phyloP scores from a whole-genome alignment of 345 rosid species.

The Camelina hispida region DNA sequence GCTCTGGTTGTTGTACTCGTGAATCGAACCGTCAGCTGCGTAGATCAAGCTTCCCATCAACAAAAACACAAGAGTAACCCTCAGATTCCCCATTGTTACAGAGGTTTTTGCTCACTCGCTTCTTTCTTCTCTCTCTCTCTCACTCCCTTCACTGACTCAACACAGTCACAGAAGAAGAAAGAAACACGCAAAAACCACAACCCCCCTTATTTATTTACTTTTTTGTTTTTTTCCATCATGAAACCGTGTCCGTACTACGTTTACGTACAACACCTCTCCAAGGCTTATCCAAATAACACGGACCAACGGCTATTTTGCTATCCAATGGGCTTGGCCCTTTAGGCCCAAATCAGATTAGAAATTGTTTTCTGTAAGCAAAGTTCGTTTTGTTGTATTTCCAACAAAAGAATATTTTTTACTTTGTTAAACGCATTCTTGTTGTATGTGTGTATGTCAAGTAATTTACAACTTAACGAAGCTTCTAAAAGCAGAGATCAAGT shows the following conservation, averaged over 20 bases:
- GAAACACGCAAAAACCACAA: not conserved
- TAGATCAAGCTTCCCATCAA: slow-evolving; percentile 10
- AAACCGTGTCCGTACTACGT: not conserved
- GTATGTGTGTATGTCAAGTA: slow-evolving; percentile 2
- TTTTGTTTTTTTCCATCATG: not conserved
- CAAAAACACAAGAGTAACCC: not conserved
- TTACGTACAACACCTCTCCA: not conserved
- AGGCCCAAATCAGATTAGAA: not conserved
- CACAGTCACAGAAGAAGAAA: not conserved
- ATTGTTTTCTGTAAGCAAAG: too few species aligned
- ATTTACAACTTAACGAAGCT: slow-evolving; percentile 32
- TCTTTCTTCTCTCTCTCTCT: not conserved
- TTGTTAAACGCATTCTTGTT: not conserved
- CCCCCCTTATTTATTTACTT: not conserved
- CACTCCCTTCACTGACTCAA: not conserved
- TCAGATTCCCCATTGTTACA: not conserved
- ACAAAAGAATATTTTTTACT: not conserved
- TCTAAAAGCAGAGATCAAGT: slow-evolving; percentile 32
- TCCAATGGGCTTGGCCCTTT: not conserved
- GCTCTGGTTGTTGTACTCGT: slow-evolving; percentile 59
- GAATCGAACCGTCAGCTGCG: slow-evolving; percentile 57
- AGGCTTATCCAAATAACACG: not conserved
- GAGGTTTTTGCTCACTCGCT: not conserved
- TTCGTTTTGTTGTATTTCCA: too few species aligned
- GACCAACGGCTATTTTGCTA: not conserved